These are phyloP conservation scores for Choanephora cucurbitarum DNA, from an alignment of 371 early-diverging fungal genomes.

Conservation along the genomic window DNA sequence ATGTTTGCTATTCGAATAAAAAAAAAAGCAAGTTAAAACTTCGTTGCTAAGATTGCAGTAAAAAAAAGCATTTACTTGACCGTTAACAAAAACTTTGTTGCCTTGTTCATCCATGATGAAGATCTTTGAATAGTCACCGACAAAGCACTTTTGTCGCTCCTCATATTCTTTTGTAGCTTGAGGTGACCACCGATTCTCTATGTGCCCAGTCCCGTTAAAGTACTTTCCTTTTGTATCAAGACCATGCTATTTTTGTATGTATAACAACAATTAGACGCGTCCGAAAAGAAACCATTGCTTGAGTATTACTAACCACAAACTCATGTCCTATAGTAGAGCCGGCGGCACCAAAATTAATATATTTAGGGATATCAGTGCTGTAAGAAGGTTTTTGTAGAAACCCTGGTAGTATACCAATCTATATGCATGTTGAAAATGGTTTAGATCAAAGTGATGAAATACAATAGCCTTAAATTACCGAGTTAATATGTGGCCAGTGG, in stretches of 20 bases:
- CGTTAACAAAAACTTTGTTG: slow-evolving; percentile 40
- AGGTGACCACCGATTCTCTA: slow-evolving; percentile 66
- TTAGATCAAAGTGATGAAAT: no score
- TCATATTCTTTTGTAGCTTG: slow-evolving; percentile 46
- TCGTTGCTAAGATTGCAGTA: no score
- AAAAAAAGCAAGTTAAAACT: no score
- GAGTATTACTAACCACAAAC: slow-evolving; percentile 50
- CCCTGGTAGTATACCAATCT: slow-evolving; percentile 60
- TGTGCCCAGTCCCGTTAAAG: slow-evolving; percentile 43
- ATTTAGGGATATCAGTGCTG: slow-evolving; percentile 41
- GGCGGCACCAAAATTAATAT: slow-evolving; percentile 59
- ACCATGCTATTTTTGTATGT: no score
- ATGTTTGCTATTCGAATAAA: slow-evolving; percentile 31
- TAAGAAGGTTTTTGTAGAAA: slow-evolving; percentile 52
- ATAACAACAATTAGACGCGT: neutral
- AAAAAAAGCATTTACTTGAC: slow-evolving; percentile 25
- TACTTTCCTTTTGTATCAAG: slow-evolving; percentile 51
- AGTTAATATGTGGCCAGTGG: slow-evolving; percentile 41
- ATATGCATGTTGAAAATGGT: no score
- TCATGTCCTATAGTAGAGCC: slow-evolving; percentile 63
- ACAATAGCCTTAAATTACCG: no score
- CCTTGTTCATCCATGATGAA: slow-evolving; percentile 27
- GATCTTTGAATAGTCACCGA: slow-evolving; percentile 61
- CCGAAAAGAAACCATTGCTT: no score
- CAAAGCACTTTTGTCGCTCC: slow-evolving; percentile 57